Base-by-base conservation (phyloP, 2,329 filamentous ascomycete genomes). In the Pyricularia grisea region DNA sequence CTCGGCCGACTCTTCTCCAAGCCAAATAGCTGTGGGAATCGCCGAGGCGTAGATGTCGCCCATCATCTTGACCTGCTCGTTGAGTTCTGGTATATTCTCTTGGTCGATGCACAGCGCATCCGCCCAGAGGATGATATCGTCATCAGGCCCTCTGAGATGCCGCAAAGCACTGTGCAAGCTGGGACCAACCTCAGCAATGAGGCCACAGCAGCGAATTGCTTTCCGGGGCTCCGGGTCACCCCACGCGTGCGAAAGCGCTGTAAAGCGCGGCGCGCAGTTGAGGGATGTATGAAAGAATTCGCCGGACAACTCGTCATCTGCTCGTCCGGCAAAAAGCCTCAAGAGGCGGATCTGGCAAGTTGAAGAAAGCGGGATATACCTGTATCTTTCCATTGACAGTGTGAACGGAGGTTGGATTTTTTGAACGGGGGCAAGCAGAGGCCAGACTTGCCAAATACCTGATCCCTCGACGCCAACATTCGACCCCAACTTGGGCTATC, bases 81-180 rank as follows among this genome's bases (percentile, higher is more conserved):
- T 68, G 25, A 12, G 74, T 74, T 72, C 70, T 17, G 68, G 7
- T 20, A 68, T 25, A 58, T 71, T 64, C 9, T 70, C 20, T 68
- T 73, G 70, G 65, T 70, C 70, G 70, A 73, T 73, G 69, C 74
- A 72, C n/a, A 72, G 33, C 20, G 68, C 64, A 67, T 73, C 69
- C 11, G 71, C 69, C 71, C 70, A 73, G 20, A 73, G 61, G 3
- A 60, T 4, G 25, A 11, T 7, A 23, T 25, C 20, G 20, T 10
- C 4, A n/a, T 23, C 30, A 25, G 64, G 30, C 20, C 10, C 7
- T 33, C 64, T 28, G 30, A 65, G 28, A 23, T 65, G 64, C 17
- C 23, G 25, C 30, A 42, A 65, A n/a, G 30, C 64, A 31, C 64
- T 42, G 64, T 36, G 7, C 31, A 66, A 66, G 30, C 20, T 27